Evolutionary conservation across 306 rosid genomes (phyloP).

Genomic region (Vigna radiata): DNA sequence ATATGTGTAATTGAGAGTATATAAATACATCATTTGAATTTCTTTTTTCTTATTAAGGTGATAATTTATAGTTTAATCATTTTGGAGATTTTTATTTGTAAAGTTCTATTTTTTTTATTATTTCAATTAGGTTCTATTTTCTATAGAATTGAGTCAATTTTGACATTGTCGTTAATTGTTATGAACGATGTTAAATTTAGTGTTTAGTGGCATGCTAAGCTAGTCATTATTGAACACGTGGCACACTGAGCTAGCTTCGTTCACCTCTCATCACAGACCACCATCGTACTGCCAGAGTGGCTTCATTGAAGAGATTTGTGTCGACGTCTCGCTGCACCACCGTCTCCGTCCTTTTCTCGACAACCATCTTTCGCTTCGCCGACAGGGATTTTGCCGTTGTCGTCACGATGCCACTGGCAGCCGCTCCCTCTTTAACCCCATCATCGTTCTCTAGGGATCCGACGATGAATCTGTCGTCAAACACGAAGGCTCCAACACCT

Average conservation of each 20-base stretch:
- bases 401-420: constrained; percentile 61
- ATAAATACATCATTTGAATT: too few species aligned
- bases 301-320: constrained; percentile 73
- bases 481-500: constrained; percentile 54
- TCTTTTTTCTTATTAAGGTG: too few species aligned
- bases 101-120: too few species aligned
- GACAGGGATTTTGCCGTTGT: constrained; percentile 53
- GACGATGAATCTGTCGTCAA: constrained; percentile 12
- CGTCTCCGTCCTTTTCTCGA: constrained; percentile 52
- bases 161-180: too few species aligned
- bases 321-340: constrained; percentile 46
- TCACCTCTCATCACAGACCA: constrained; percentile 43
- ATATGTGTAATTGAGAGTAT: too few species aligned
- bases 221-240: too few species aligned
- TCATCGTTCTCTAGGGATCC: constrained; percentile 75
- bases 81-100: too few species aligned
- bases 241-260: constrained; percentile 48
- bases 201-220: too few species aligned
- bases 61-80: too few species aligned
- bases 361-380: constrained; percentile 17
- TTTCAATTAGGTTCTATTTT: too few species aligned
- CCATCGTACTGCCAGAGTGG: constrained; percentile 75
- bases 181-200: too few species aligned
- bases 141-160: too few species aligned
- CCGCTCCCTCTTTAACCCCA: constrained; percentile 79